phyloP scores from a whole-genome alignment of 176 grass and related monocot species.

The Puya raimondii region DNA sequence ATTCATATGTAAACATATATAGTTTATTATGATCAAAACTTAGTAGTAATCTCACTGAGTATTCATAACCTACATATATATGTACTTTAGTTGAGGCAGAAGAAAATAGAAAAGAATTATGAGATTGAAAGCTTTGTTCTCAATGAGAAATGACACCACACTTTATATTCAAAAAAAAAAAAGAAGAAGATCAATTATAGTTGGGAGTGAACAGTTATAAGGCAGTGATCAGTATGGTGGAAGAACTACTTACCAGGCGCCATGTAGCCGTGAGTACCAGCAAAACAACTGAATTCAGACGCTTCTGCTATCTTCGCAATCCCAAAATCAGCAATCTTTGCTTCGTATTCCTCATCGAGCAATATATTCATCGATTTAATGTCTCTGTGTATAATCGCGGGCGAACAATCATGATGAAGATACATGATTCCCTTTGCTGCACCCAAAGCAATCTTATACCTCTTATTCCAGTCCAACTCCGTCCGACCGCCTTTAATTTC shows the following conservation, averaged over 20 bases:
- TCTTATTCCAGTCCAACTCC: slow-evolving; percentile 52
- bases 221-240: not conserved
- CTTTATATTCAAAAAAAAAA: not conserved
- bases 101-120: no score
- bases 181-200: not conserved
- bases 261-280: slow-evolving; percentile 87
- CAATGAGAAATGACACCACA: not conserved
- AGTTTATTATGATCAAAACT: no score
- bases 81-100: no score
- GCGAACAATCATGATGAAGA: slow-evolving; percentile 82
- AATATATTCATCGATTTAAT: slow-evolving; percentile 87
- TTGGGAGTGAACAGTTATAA: not conserved
- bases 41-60: no score
- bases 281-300: slow-evolving; percentile 54
- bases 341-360: slow-evolving; percentile 57
- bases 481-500: slow-evolving; percentile 21
- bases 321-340: slow-evolving; percentile 87
- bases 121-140: no score
- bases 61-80: no score
- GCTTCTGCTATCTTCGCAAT: slow-evolving; percentile 46
- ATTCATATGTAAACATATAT: no score
- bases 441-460: slow-evolving; percentile 54
- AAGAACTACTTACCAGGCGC: slow-evolving; percentile 48
- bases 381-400: slow-evolving; percentile 74
- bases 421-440: slow-evolving; percentile 82